Evolutionary conservation across 257 asterid species (phyloP), one percentile per base, ranked within the genome.

Genomic region (Penstemon eatonii): DNA sequence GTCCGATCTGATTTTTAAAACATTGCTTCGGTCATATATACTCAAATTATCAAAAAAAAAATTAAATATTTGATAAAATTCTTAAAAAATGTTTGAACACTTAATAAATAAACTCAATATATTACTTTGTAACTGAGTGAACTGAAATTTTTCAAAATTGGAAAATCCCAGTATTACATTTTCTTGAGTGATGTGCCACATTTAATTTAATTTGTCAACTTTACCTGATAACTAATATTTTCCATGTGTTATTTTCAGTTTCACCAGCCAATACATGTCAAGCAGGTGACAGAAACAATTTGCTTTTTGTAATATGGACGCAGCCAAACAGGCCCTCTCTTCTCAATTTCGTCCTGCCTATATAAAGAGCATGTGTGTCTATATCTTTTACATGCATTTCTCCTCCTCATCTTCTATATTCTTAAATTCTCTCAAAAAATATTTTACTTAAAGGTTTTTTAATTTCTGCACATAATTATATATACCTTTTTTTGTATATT

Each of bases 101-200:
- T 25, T 1, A 25, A 25, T 25, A 2, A 25, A 1, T 25, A 25
- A 25, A 25, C 33, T 25, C 33, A 25, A 25, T 25, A 25, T 25
- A 25, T 25, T 25, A 25, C 33, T 25, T 25, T 25, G 33, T 25
- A 25, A 25, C 33, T 25, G 33, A 25, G 33, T 25, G 1, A 25
- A 25, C 33, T 25, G 33, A 25, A 25, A 1, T 25, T 25, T 25
- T 25, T 25, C 33, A 25, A 25, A 25, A 25, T 2, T 25, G 33
- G 33, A 25, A 25, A 25, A 25, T 1, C 2, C 33, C 33, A 25
- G 33, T 25, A 1, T 25, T 25, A 25, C 33, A 25, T 25, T 25
- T 25, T 58, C 82, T 85, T 77, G 92, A 79, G 70, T 56, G 25
- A 67, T 56, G 96, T 79, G 90, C 90, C 90, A 51, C 73, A 81